phyloP scores from a whole-genome alignment of 805 yeast species.

The Metschnikowia kofuensis region DNA sequence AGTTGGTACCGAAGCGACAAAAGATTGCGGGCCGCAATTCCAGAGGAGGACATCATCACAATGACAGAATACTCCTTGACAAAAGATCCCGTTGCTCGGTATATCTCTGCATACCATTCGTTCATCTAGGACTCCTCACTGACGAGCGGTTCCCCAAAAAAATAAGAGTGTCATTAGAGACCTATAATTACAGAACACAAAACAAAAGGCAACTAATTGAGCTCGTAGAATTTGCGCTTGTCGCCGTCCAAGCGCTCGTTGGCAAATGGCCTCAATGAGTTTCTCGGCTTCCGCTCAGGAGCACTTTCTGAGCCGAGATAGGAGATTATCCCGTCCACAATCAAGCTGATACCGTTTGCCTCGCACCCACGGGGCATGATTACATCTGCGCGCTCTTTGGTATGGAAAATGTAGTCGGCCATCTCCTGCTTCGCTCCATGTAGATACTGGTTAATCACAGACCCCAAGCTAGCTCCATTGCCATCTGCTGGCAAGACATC shows the following conservation, averaged over 20 bases:
- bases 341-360: slow-evolving; percentile 50
- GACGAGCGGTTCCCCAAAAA: neutral
- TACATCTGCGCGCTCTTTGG: slow-evolving; percentile 72
- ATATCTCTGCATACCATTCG: slow-evolving; percentile 14
- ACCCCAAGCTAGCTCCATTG: slow-evolving; percentile 24
- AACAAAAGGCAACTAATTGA: slow-evolving; percentile 16
- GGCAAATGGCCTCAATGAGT: slow-evolving; percentile 32
- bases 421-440: slow-evolving; percentile 61
- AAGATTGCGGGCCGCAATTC: slow-evolving; percentile 55
- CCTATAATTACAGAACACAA: neutral
- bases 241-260: slow-evolving; percentile 37
- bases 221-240: slow-evolving; percentile 44
- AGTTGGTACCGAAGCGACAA: slow-evolving; percentile 67
- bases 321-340: slow-evolving; percentile 62
- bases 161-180: neutral
- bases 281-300: slow-evolving; percentile 15
- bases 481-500: slow-evolving; percentile 24
- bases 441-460: slow-evolving; percentile 47
- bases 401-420: slow-evolving; percentile 61
- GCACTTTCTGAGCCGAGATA: slow-evolving; percentile 21
- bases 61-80: slow-evolving; percentile 48
- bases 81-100: slow-evolving; percentile 52
- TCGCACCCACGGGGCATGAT: slow-evolving; percentile 72
- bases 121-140: neutral
- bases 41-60: slow-evolving; percentile 43